Percentiles rank a stretch among this genome's conserved stretches.
phyloP scores from a whole-genome alignment of 306 rosid species.

The Lathyrus sativus region DNA sequence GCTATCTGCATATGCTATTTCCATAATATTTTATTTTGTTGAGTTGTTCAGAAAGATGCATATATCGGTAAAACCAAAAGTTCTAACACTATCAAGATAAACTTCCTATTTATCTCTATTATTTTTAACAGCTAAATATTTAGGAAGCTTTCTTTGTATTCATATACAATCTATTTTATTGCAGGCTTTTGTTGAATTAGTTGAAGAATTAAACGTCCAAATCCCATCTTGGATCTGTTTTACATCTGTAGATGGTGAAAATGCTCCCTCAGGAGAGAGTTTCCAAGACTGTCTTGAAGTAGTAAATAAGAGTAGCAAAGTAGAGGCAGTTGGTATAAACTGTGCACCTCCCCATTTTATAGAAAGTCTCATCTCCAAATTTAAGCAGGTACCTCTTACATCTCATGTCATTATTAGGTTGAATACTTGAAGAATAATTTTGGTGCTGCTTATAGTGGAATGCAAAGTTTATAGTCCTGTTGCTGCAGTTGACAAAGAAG shows the following conservation, averaged over 20 bases:
- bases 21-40: neutral
- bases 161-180: slow-evolving; percentile 7
- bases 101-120: neutral
- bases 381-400: slow-evolving; percentile 54
- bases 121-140: neutral
- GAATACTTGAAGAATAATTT: neutral
- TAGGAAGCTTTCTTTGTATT: slow-evolving; percentile 17
- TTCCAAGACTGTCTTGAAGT: slow-evolving; percentile 70
- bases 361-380: slow-evolving; percentile 64
- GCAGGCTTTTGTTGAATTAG: slow-evolving; percentile 81
- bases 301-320: slow-evolving; percentile 59
- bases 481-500: slow-evolving; percentile 71
- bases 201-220: slow-evolving; percentile 73
- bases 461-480: slow-evolving; percentile 17
- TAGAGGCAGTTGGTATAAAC: slow-evolving; percentile 82
- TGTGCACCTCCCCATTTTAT: slow-evolving; percentile 88
- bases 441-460: neutral
- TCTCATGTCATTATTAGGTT: neutral
- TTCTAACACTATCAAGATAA: neutral
- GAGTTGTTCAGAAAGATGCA: neutral
- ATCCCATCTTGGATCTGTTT: slow-evolving; percentile 91
- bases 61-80: no score
- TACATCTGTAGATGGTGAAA: slow-evolving; percentile 79
- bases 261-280: slow-evolving; percentile 85
- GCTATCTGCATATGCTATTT: neutral